Evolutionary conservation across 306 rosid genomes (phyloP), one percentile per base, ranked within the genome.

Genomic region (Cajanus cajan): DNA sequence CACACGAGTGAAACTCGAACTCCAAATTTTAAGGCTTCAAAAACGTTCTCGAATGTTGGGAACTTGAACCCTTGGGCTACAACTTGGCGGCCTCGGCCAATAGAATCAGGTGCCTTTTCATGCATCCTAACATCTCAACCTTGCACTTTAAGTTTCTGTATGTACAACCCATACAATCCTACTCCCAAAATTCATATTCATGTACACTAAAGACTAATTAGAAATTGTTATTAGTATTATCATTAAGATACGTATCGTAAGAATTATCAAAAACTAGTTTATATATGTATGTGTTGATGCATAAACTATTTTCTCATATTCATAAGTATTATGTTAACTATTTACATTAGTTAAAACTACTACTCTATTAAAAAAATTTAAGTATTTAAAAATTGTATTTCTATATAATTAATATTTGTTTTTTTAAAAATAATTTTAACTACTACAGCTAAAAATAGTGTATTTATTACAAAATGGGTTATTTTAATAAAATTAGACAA

Each of bases 1-100:
- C 97, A 89, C 96, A 90, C 94, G 96, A 89, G 91, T 91, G 98
- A 82, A 88, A 85, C 84, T 80, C 78, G 51, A 76, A 85, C 31
- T 72, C 96, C 97, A 85, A 79, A 70, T 47, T 86, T 89, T 79
- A 90, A 89, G 96, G 90, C 96, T 85, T 89, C 80, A 91, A 88
- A 85, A 82, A 85, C 86, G 93, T 68, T 85, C 86, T 94, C 66
- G 98, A 77, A 74, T 80, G 81, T 25, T 24, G 88, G 61, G 82
- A 86, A 88, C 90, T 91, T 90, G 86, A 88, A 79, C 85, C 81
- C 88, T 87, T 73, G 86, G 70, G 77, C 81, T 70, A 71, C 79
- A 78, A 81, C 87, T 73, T 69, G 78, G 73, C 64, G 47, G 84
- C 87, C 88, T 86, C 78, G 86, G 89, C 87, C 86, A 92, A 57